phyloP scores from a whole-genome alignment of 768 basidiomycete genomes.

The Russula virescens region DNA sequence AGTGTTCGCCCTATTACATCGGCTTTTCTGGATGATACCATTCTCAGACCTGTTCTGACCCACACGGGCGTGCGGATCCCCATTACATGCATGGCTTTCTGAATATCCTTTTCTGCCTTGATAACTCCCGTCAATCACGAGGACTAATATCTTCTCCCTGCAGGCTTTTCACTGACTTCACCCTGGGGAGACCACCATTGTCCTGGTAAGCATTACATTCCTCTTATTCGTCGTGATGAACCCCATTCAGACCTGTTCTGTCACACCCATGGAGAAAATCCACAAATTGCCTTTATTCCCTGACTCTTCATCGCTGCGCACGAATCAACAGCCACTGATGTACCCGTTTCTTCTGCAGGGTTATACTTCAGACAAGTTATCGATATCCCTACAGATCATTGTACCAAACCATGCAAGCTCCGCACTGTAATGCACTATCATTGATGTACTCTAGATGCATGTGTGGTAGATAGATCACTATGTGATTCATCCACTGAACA shows the following conservation, averaged over 20 bases:
- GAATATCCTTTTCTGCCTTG: conserved; percentile 33
- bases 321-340: not conserved
- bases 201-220: conserved; percentile 17
- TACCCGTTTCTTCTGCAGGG: not conserved
- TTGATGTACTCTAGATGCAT: conserved; percentile 15
- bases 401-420: not conserved
- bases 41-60: conserved; percentile 76
- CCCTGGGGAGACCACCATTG: not conserved
- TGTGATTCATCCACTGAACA: not conserved
- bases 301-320: not conserved
- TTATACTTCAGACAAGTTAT: not conserved
- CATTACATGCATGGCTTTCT: conserved; percentile 56
- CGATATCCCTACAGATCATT: not conserved
- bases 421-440: conserved; percentile 9
- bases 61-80: conserved; percentile 43
- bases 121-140: conserved; percentile 5
- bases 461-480: conserved; percentile 10
- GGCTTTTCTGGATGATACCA: conserved; percentile 50
- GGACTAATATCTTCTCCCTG: conserved; percentile 18
- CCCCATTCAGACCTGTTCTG: conserved; percentile 65
- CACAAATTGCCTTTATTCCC: conserved; percentile 47
- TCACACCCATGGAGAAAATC: conserved; percentile 48
- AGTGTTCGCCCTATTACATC: conserved; percentile 1
- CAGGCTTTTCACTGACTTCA: not conserved
- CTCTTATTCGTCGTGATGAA: conserved; percentile 39